Evolutionary conservation across 2,329 filamentous ascomycete species (phyloP).

Genomic region (Cladobotryum protrusum): DNA sequence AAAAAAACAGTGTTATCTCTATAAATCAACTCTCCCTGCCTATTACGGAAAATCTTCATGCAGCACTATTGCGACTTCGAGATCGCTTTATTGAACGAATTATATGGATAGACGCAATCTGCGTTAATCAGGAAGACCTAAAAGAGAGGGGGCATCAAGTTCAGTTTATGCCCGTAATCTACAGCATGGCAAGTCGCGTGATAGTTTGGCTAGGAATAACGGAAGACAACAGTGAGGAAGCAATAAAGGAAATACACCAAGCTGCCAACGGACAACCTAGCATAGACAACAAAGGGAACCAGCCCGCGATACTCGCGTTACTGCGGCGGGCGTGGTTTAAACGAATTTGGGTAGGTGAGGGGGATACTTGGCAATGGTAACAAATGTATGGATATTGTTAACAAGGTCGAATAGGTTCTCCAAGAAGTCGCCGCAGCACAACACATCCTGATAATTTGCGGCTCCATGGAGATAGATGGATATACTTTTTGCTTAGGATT

Average conservation of each 20-base stretch:
- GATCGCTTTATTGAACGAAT: constrained; percentile 2
- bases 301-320: neutral
- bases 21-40: neutral
- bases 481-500: constrained; percentile 2
- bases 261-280: neutral
- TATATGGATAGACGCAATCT: constrained; percentile 5
- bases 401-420: constrained; percentile 2
- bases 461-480: constrained; percentile 4
- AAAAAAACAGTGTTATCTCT: constrained; percentile 2
- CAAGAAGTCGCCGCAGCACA: constrained; percentile 9
- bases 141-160: constrained; percentile 4
- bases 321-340: constrained; percentile 4
- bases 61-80: constrained; percentile 1
- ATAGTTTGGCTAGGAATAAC: constrained; percentile 9
- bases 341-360: constrained; percentile 7
- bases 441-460: constrained; percentile 2
- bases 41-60: neutral
- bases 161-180: constrained; percentile 9
- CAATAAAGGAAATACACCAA: neutral
- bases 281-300: neutral
- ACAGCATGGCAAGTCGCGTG: constrained; percentile 6
- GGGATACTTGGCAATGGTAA: too few relatives aligned
- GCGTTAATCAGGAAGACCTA: neutral
- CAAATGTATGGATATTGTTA: too few relatives aligned
- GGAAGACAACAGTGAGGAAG: neutral